Percentiles rank a stretch among this genome's conserved stretches.
Conservation (phyloP, 2,329 filamentous ascomycete species). For the Chaetomium globosum region DNA sequence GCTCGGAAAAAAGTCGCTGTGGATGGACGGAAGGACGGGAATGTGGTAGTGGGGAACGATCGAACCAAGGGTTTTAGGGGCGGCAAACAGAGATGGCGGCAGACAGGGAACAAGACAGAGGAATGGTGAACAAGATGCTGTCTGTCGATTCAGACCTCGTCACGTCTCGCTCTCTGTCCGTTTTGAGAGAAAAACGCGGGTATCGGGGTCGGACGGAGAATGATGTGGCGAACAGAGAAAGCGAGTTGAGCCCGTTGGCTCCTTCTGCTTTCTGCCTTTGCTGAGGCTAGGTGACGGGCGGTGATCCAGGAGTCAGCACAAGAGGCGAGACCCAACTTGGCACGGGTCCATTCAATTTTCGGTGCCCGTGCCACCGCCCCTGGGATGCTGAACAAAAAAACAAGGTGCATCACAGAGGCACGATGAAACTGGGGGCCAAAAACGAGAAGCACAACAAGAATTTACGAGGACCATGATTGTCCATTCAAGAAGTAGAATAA, state of each 20-base stretch:
- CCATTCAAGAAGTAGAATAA: neutral
- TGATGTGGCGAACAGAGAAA: conserved; percentile 16
- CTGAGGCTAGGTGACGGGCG: conserved; percentile 26
- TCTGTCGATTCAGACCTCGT: neutral
- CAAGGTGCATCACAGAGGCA: neutral
- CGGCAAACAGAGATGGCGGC: neutral
- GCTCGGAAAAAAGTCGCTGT: conserved; percentile 8
- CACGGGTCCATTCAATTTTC: conserved; percentile 24
- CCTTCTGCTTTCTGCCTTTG: conserved; percentile 24
- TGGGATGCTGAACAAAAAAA: conserved; percentile 19
- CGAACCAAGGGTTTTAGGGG: neutral
- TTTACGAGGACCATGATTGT: neutral
- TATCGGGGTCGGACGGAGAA: neutral
- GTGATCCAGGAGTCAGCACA: conserved; percentile 30
- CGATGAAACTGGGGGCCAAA: neutral
- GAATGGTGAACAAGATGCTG: neutral
- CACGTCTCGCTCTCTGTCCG: conserved; percentile 4
- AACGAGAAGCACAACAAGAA: neutral
- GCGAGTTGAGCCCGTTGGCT: conserved; percentile 22
- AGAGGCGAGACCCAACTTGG: conserved; percentile 33
- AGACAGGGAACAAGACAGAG: neutral
- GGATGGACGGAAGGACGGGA: neutral
- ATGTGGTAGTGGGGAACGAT: neutral
- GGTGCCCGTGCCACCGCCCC: conserved; percentile 26
- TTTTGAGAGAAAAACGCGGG: conserved; percentile 4